Percentiles rank a stretch among this genome's conserved stretches.
phyloP scores from a whole-genome alignment of 306 rosid species.

The Senna siamea region DNA sequence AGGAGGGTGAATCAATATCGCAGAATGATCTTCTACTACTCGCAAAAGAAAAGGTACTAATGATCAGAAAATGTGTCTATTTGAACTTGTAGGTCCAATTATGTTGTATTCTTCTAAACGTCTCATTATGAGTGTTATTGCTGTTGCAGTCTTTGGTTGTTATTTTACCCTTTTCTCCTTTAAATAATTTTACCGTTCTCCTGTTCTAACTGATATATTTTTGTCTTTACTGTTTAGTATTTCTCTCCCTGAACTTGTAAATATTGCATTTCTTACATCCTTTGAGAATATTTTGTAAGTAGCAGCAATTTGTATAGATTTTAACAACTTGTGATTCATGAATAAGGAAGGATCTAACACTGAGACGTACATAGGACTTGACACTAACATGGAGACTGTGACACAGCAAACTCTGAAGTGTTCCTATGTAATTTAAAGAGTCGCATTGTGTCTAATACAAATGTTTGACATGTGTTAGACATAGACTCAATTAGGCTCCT shows the following conservation, averaged over 20 bases:
- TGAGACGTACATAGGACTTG: background rate
- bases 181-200: slow-evolving; percentile 4
- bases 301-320: background rate
- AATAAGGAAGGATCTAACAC: background rate
- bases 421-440: background rate
- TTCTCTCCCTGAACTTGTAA: background rate
- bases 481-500: background rate
- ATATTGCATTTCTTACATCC: background rate
- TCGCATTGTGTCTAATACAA: background rate
- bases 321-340: slow-evolving; percentile 1
- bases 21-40: slow-evolving; percentile 84
- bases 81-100: slow-evolving; percentile 3
- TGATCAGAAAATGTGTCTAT: slow-evolving; percentile 20
- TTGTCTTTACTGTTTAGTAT: slow-evolving; percentile 1
- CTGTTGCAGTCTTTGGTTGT: background rate
- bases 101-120: background rate
- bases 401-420: background rate
- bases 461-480: background rate
- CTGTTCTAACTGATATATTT: slow-evolving; percentile 17
- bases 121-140: background rate
- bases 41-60: slow-evolving; percentile 70
- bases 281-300: background rate
- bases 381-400: background rate
- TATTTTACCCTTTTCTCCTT: background rate
- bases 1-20: slow-evolving; percentile 55